Base-by-base conservation (phyloP, 164 flowering plant genomes). In the Taxillus chinensis region DNA sequence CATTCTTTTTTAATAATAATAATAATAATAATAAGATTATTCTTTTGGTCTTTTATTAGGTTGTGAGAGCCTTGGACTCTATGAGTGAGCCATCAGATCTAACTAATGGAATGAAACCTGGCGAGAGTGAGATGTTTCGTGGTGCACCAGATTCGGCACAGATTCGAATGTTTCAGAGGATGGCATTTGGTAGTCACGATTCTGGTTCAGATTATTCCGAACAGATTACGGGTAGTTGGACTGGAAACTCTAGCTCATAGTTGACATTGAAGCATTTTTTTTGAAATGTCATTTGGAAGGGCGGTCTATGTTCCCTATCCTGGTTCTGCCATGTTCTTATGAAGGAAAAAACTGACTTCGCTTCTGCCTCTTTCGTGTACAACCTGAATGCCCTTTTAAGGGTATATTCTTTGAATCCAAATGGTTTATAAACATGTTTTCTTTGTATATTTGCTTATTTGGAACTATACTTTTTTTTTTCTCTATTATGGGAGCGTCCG, bases 171-270 rank as follows among this genome's bases (percentile, higher is more conserved):
- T 87, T 89, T 72, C 78, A 71, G 63, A 85, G 87, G 69, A 89
- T 92, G 95, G 95, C 90, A 16, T 89, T 92, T 64, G 90, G 92
- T 40, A 78, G 78, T 72, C 86, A 83, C 73, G 83, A 82, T 41
- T 71, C 64, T 48, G 73, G 75, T 63, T 67, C 83, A 8, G 78
- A 69, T 1, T 66, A 65, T 61, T 73, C 62, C 11, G 51, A 77
- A 60, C 70, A 58, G 14, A 58, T 64, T 12, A 83, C 74, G 7
- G 63, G 68, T 58, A 79, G 74, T 68, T 74, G 76, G 78, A 60
- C 4, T 7, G 51, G 3, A 0, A 27, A 27, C 27, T 27, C 27
- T 27, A 27, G 27, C 27, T 27, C 27, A 27, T 27, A 27, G 27
- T 27, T 27, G 27, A 27, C 27, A 27, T 27, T 27, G 2, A 27